Evolutionary conservation across 2,329 filamentous ascomycete species (phyloP), one percentile per base, ranked within the genome.

Genomic region (Atkinsonella texensis): DNA sequence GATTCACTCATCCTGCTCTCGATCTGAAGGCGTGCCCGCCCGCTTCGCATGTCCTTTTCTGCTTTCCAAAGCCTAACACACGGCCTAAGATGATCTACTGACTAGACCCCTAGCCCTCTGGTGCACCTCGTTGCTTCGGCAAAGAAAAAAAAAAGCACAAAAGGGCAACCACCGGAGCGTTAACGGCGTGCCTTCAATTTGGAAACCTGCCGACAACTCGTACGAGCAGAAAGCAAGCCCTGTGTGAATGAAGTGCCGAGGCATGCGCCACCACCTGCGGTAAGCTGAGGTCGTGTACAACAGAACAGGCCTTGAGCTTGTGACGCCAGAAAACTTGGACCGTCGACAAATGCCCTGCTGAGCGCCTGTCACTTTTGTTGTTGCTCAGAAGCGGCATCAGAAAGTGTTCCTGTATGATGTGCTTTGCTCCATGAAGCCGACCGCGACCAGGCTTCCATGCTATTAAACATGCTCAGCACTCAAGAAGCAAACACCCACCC

Each of bases 181-280:
- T 54, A 20, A 48, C 45, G 47, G 42, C 35, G 46, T 5, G 48
- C 46, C 32, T 41, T 47, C 46, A 11, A 38, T n/a, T 32, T 31
- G 17, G 33, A 31, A 49, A 49, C 41, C 45, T 28, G 48, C 51
- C 57, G 52, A 28, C 28, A 28, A 28, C 28, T 28, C 28, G 28
- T 8, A 5, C 4, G 28, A 28, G 28, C 28, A 28, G 28, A 28
- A 28, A 28, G 28, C 28, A 28, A 28, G 28, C 28, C 28, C 28
- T 28, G 4, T 23, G 20, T 28, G 28, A 28, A 8, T 28, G 28
- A 28, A 28, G 28, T 28, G 54, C 55, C 53, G 52, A 53, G 51
- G 52, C 54, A 52, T 48, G 50, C 46, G 23, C 18, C 32, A 44
- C 23, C 11, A n/a, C 20, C 31, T 45, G n/a, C 2, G 28, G 28